Conservation (phyloP, 371 early-diverging fungal species). For the Catenaria anguillulae region DNA sequence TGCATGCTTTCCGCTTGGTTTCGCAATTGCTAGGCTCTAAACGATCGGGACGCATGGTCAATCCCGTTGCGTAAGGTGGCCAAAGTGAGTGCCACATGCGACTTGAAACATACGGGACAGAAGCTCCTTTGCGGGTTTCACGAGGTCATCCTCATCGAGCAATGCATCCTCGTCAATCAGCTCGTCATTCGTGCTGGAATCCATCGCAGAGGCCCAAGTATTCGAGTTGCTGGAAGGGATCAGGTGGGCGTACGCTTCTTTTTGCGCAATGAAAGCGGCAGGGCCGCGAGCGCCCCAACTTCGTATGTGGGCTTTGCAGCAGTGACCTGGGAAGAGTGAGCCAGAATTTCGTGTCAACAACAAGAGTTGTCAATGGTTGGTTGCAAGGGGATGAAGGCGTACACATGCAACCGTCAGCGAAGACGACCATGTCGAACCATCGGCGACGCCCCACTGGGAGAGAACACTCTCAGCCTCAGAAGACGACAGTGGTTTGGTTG, state of each 20-base stretch:
- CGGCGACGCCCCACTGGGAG: slow-evolving; percentile 12
- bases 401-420: no score
- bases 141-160: slow-evolving; percentile 69
- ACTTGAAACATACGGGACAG: slow-evolving; percentile 29
- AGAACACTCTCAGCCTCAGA: slow-evolving; percentile 28
- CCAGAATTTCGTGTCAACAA: background rate
- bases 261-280: slow-evolving; percentile 41
- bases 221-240: background rate
- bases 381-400: no score
- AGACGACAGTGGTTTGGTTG: slow-evolving; percentile 12
- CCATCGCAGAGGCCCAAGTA: background rate
- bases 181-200: slow-evolving; percentile 34
- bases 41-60: background rate
- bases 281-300: slow-evolving; percentile 54
- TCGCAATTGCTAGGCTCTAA: slow-evolving; percentile 49
- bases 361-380: background rate
- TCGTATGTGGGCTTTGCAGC: slow-evolving; percentile 76
- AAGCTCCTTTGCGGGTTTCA: slow-evolving; percentile 50
- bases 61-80: background rate
- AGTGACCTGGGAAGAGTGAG: slow-evolving; percentile 21
- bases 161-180: slow-evolving; percentile 76
- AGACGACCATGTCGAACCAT: background rate
- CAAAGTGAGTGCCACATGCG: background rate
- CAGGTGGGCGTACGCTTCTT: slow-evolving; percentile 15
- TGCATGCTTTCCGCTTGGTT: slow-evolving; percentile 83